Percentiles rank a stretch among this genome's conserved stretches.
Conservation (phyloP, 2,329 filamentous ascomycete species). For the Curvularia verruculosa region DNA sequence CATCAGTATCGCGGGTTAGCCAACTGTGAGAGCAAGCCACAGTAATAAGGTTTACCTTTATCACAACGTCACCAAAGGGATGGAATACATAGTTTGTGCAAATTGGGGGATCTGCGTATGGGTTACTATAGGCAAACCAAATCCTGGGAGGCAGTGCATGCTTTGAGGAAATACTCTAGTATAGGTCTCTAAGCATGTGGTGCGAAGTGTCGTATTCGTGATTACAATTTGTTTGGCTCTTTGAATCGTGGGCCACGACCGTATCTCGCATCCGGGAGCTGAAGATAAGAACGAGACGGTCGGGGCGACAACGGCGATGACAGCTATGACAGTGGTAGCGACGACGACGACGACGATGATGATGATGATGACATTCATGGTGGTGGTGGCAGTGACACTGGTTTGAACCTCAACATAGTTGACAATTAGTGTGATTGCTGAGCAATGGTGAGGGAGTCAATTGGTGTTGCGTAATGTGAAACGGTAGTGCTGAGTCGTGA, state of each 20-base stretch:
- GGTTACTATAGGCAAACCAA: background rate
- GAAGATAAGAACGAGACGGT: constrained; percentile 10
- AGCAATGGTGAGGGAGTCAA: constrained; percentile 1
- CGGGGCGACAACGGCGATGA: constrained; percentile 1
- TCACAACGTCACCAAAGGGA: background rate
- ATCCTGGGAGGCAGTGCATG: background rate
- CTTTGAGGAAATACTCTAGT: background rate
- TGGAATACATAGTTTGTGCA: background rate
- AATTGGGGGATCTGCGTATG: background rate
- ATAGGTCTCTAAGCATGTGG: background rate
- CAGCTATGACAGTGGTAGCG: too few species aligned
- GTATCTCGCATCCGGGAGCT: constrained; percentile 7
- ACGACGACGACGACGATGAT: background rate
- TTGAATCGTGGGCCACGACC: constrained; percentile 24
- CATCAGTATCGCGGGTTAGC: background rate
- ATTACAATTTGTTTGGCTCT: constrained; percentile 27
- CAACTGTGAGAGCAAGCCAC: constrained; percentile 2
- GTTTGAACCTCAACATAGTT: constrained; percentile 2
- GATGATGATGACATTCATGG: constrained; percentile 1
- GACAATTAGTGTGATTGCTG: background rate
- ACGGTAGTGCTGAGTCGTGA: constrained; percentile 26
- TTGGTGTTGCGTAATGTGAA: constrained; percentile 23
- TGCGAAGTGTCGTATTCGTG: constrained; percentile 23
- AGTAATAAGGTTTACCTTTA: background rate
- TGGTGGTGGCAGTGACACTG: background rate